These are phyloP conservation scores for Colletotrichum magnum DNA, from an alignment of 2,329 filamentous ascomycete species.

Conservation along the genomic window DNA sequence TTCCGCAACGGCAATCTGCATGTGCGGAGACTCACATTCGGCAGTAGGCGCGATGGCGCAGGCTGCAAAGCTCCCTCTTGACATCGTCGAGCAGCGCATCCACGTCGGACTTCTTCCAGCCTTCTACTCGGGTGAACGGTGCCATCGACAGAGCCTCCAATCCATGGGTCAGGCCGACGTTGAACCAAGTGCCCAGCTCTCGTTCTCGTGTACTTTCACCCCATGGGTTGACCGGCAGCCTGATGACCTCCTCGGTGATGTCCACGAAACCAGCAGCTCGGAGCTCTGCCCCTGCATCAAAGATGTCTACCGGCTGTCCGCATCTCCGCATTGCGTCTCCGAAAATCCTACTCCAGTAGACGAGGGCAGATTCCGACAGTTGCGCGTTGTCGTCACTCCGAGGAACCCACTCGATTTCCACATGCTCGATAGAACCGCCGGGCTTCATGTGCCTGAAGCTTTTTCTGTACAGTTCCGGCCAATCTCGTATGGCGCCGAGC, in stretches of 20 bases:
- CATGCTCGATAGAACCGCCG: slow-evolving; percentile 85
- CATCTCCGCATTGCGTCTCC: slow-evolving; percentile 76
- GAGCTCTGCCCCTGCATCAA: slow-evolving; percentile 66
- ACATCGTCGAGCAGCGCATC: slow-evolving; percentile 73
- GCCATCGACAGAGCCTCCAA: slow-evolving; percentile 81
- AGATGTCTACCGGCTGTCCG: slow-evolving; percentile 75
- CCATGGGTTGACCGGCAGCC: slow-evolving; percentile 83
- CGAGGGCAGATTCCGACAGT: slow-evolving; percentile 68
- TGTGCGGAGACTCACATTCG: slow-evolving; percentile 73
- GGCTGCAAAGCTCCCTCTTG: slow-evolving; percentile 77
- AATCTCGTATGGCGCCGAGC: slow-evolving; percentile 82
- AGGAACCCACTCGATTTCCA: slow-evolving; percentile 89
- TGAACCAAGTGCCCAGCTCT: slow-evolving; percentile 86
- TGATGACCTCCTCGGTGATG: slow-evolving; percentile 78
- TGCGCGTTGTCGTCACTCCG: slow-evolving; percentile 78
- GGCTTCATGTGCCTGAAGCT: slow-evolving; percentile 75
- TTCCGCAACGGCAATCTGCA: slow-evolving; percentile 21
- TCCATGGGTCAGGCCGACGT: slow-evolving; percentile 80
- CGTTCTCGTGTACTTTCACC: slow-evolving; percentile 68
- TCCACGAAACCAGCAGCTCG: slow-evolving; percentile 83
- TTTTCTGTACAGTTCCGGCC: slow-evolving; percentile 81
- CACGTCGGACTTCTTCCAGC: slow-evolving; percentile 75
- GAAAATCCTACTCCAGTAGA: slow-evolving; percentile 79
- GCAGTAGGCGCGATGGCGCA: slow-evolving; percentile 80
- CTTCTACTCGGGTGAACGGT: slow-evolving; percentile 76